Conservation (phyloP, 768 basidiomycete genomes). For the Boletus rufocinnamomeus region DNA sequence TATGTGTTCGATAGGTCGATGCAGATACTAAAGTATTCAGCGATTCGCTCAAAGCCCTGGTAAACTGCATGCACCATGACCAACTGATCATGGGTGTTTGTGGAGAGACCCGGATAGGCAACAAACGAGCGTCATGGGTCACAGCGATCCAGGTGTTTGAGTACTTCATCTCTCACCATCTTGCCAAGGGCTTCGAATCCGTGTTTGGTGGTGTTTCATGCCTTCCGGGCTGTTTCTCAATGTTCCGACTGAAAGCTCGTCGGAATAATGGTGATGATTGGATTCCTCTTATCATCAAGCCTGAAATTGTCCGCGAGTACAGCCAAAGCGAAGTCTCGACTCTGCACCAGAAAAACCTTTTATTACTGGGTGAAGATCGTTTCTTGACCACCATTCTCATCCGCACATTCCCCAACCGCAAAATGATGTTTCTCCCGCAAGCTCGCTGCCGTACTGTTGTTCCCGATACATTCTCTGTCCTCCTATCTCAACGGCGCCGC, state of each 20-base stretch:
- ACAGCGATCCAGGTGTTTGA: slow-evolving; percentile 98
- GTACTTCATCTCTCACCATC: slow-evolving; percentile 99
- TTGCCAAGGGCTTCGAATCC: slow-evolving; percentile 98
- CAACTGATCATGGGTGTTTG: slow-evolving; percentile 99
- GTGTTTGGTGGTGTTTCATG: slow-evolving; percentile 99
- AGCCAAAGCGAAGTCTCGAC: slow-evolving; percentile 92
- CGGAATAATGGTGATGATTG: slow-evolving; percentile 89
- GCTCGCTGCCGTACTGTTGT: slow-evolving; percentile 94
- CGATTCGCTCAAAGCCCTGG: slow-evolving; percentile 84
- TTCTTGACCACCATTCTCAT: slow-evolving; percentile 96
- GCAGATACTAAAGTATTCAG: slow-evolving; percentile 97
- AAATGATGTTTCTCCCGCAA: slow-evolving; percentile 99
- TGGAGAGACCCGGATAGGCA: slow-evolving; percentile 97
- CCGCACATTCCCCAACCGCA: slow-evolving; percentile 95
- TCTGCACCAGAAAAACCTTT: slow-evolving; percentile 95
- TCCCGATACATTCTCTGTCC: slow-evolving; percentile 90
- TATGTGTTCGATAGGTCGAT: slow-evolving; percentile 69
- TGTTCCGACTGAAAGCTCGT: slow-evolving; percentile 97
- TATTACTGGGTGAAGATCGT: slow-evolving; percentile 97
- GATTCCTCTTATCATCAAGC: slow-evolving; percentile 95
- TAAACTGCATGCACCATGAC: slow-evolving; percentile 99
- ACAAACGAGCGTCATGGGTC: slow-evolving; percentile 98
- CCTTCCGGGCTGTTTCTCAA: slow-evolving; percentile 99
- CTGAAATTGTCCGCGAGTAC: slow-evolving; percentile 96
- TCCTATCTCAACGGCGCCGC: slow-evolving; percentile 94